phyloP scores from a whole-genome alignment of 1,284 basidiomycete species.

The Leccinum pallidistipes region DNA sequence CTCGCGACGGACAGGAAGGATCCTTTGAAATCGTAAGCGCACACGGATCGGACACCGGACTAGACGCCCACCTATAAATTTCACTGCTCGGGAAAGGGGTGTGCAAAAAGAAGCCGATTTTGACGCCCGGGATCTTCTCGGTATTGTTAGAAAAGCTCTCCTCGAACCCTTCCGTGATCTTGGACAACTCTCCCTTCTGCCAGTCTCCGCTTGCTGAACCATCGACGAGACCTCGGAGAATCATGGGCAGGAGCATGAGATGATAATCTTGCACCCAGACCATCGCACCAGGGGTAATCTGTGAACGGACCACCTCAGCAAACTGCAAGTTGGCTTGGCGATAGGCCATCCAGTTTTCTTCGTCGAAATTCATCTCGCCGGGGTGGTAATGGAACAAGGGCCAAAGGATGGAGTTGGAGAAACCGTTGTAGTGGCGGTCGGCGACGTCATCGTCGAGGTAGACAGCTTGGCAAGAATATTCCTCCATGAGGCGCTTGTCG shows the following conservation, averaged over 20 bases:
- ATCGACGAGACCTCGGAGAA: conserved; percentile 87
- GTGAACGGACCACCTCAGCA: conserved; percentile 82
- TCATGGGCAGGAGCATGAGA: conserved; percentile 96
- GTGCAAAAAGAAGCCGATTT: conserved; percentile 98
- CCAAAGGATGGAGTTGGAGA: conserved; percentile 99
- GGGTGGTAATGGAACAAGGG: conserved; percentile 99
- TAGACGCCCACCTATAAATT: conserved; percentile 81
- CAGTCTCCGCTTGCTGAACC: conserved; percentile 64
- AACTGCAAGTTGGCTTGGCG: conserved; percentile 96
- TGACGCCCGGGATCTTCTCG: conserved; percentile 59
- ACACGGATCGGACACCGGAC: conserved; percentile 13
- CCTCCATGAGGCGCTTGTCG: conserved; percentile 86
- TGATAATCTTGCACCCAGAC: conserved; percentile 99
- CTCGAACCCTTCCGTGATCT: conserved; percentile 76
- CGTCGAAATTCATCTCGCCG: conserved; percentile 99
- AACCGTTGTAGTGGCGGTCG: conserved; percentile 97
- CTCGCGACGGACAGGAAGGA: conserved; percentile 94
- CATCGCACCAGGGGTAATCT: conserved; percentile 85
- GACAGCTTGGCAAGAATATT: conserved; percentile 97
- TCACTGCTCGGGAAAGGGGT: conserved; percentile 98
- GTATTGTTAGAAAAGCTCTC: conserved; percentile 46
- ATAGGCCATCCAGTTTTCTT: conserved; percentile 97
- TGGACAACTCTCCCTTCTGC: conserved; percentile 66
- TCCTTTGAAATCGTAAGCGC: conserved; percentile 48
- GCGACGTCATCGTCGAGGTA: conserved; percentile 97